phyloP scores from a whole-genome alignment of 441 rosid species.

The Metrosideros polymorpha region DNA sequence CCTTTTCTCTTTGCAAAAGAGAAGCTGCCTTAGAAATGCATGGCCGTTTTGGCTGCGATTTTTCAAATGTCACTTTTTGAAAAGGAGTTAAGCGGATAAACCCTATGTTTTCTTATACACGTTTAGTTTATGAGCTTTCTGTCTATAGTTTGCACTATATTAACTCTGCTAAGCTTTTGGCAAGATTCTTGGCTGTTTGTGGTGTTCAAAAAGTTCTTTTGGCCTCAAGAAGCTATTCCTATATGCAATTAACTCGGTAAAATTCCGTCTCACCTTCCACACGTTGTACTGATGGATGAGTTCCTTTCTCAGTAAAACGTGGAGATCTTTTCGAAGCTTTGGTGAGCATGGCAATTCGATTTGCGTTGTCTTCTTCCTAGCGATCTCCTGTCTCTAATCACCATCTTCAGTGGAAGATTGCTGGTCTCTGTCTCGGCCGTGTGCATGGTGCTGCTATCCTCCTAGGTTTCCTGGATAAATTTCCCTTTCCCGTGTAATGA shows the following conservation, averaged over 20 bases:
- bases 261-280: constrained; percentile 6
- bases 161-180: constrained; percentile 32
- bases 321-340: constrained; percentile 20
- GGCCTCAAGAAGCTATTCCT: constrained; percentile 9
- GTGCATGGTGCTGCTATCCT: neutral
- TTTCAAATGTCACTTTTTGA: constrained; percentile 20
- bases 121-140: constrained; percentile 4
- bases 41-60: constrained; percentile 21
- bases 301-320: constrained; percentile 4
- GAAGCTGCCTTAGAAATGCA: constrained; percentile 9
- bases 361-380: neutral
- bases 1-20: constrained; percentile 17
- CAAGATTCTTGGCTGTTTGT: constrained; percentile 33
- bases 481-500: neutral
- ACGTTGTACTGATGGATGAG: constrained; percentile 14
- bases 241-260: constrained; percentile 11
- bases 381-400: too few species aligned
- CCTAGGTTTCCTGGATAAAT: neutral
- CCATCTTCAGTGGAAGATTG: neutral
- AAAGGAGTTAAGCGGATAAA: constrained; percentile 30
- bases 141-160: constrained; percentile 15
- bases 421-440: neutral
- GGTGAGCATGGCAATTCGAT: constrained; percentile 12
- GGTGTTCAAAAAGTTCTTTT: constrained; percentile 19
- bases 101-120: neutral